Conservation (phyloP, 208 protist species). For the Crithidia fasciculata region DNA sequence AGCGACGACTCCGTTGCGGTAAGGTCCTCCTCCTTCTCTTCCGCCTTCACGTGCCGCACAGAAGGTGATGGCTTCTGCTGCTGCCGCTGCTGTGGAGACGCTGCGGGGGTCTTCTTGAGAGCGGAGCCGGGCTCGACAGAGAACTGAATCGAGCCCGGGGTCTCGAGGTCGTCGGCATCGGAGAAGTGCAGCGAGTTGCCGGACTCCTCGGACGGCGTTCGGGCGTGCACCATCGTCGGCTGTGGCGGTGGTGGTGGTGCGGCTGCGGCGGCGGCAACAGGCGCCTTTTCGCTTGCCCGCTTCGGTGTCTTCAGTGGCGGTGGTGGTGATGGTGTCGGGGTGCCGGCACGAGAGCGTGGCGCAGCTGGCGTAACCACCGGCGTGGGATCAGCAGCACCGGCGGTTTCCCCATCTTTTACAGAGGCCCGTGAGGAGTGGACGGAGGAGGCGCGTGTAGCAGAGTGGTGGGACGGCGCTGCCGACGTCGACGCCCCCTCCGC, state of each 20-base stretch:
- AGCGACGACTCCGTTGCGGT: constrained; percentile 14
- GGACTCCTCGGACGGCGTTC: constrained; percentile 9
- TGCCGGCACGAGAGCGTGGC: neutral
- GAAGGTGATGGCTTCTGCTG: neutral
- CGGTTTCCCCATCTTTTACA: neutral
- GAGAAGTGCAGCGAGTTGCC: constrained; percentile 11
- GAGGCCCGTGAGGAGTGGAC: constrained; percentile 13
- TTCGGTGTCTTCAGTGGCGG: neutral
- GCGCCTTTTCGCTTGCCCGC: neutral
- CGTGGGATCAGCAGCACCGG: neutral
- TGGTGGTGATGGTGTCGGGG: neutral
- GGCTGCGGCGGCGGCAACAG: neutral
- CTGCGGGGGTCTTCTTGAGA: neutral
- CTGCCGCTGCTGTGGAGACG: neutral
- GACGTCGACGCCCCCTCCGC: neutral
- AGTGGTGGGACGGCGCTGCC: neutral
- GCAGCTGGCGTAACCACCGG: neutral
- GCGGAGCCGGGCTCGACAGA: constrained; percentile 8
- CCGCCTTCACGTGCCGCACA: neutral
- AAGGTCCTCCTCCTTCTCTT: neutral
- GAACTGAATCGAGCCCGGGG: constrained; percentile 14
- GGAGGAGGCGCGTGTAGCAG: neutral
- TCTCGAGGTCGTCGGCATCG: constrained; percentile 13
- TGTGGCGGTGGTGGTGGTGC: neutral
- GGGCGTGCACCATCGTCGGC: neutral